Evolutionary conservation across 1,284 basidiomycete species (phyloP).

Genomic region (Apiotrichum brassicae): DNA sequence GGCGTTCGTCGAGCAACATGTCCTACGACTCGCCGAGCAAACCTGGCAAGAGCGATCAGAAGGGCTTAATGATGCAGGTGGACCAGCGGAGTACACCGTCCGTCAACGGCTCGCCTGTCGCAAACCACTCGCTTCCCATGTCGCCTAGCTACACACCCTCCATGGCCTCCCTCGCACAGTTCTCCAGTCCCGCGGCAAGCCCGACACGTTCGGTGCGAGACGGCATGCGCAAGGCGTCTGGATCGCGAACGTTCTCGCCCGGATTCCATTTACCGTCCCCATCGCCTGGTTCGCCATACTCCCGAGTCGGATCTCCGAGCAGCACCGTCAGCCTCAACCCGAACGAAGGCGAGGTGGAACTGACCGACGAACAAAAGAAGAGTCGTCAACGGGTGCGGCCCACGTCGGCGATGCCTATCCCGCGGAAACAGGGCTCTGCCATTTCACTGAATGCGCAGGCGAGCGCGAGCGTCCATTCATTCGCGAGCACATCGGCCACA

Average conservation of each 20-base stretch:
- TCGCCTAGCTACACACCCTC: too few relatives aligned
- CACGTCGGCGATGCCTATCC: constrained; percentile 25
- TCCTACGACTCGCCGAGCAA: constrained; percentile 10
- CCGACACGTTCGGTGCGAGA: background rate
- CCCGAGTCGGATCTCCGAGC: background rate
- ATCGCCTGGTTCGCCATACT: constrained; percentile 34
- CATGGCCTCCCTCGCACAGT: background rate
- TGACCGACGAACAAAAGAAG: constrained; percentile 5
- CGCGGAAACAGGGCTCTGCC: background rate
- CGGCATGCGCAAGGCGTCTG: background rate
- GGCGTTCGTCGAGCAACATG: constrained; percentile 32
- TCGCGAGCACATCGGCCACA: background rate
- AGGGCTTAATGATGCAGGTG: background rate
- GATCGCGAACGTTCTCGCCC: constrained; percentile 28
- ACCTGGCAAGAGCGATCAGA: background rate
- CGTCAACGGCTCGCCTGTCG: too few relatives aligned
- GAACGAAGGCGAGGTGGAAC: constrained; percentile 25
- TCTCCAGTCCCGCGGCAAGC: background rate
- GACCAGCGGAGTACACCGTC: background rate
- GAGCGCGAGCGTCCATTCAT: background rate
- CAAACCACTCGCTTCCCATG: too few relatives aligned
- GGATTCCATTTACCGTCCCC: constrained; percentile 41
- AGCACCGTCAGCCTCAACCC: background rate
- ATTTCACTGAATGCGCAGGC: background rate
- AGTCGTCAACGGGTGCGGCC: constrained; percentile 16